Conservation (phyloP, 768 basidiomycete genomes). For the Pisolithus sp. region DNA sequence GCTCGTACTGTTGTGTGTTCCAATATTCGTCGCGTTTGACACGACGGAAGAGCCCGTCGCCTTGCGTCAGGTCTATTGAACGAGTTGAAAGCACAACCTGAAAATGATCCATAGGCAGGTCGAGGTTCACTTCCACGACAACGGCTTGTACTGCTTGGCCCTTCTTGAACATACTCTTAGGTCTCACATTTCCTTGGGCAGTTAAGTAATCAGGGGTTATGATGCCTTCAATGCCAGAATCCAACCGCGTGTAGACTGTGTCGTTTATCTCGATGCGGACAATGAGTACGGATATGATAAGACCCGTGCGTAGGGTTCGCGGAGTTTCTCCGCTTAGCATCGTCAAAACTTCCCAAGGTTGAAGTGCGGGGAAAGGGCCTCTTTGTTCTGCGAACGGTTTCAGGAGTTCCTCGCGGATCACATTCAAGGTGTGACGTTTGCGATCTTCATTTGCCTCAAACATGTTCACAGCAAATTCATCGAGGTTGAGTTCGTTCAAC, state of each 20-base stretch:
- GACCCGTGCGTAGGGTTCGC: slow-evolving; percentile 67
- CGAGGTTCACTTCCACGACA: slow-evolving; percentile 65
- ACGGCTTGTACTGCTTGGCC: slow-evolving; percentile 78
- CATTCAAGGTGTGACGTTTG: slow-evolving; percentile 84
- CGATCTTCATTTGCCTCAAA: slow-evolving; percentile 75
- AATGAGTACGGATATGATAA: slow-evolving; percentile 75
- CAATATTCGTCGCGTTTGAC: slow-evolving; percentile 56
- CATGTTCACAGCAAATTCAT: slow-evolving; percentile 93
- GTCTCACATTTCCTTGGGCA: slow-evolving; percentile 36
- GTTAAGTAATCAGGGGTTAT: slow-evolving; percentile 57
- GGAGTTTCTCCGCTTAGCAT: slow-evolving; percentile 94
- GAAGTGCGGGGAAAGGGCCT: slow-evolving; percentile 53
- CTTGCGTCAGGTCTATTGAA: slow-evolving; percentile 49
- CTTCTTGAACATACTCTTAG: slow-evolving; percentile 53
- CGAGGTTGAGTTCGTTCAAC: slow-evolving; percentile 84
- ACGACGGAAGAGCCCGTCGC: slow-evolving; percentile 57
- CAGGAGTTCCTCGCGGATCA: slow-evolving; percentile 82
- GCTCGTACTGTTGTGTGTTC: slow-evolving; percentile 57
- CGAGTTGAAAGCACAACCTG: slow-evolving; percentile 72
- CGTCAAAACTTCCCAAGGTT: slow-evolving; percentile 76
- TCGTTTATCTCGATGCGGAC: slow-evolving; percentile 39
- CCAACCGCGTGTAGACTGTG: slow-evolving; percentile 65
- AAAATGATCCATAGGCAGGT: slow-evolving; percentile 55
- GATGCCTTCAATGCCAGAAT: slow-evolving; percentile 86
- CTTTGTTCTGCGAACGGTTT: slow-evolving; percentile 76